A percentile compares a stretch with the other conserved stretches of the same genome.
Evolutionary conservation across 345 rosid species (phyloP).

Genomic region (Melastoma malabathricum): DNA sequence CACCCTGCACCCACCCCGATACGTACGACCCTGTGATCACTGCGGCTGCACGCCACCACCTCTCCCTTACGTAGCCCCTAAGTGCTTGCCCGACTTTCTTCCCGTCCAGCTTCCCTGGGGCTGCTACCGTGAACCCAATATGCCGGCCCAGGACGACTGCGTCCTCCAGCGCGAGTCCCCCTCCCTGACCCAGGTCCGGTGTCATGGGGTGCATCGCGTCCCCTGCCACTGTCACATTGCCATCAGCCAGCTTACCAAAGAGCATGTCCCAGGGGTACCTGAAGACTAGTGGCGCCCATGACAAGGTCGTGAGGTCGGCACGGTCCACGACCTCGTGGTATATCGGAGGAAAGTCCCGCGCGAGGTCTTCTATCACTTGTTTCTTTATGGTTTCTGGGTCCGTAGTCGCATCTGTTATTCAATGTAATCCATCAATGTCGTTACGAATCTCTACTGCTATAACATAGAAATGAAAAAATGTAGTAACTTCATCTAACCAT

Average conservation of each 20-base stretch:
- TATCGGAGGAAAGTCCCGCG: constrained; percentile 10
- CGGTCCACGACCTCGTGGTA: constrained; percentile 16
- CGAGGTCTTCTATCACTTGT: constrained; percentile 14
- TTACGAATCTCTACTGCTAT: too few species aligned
- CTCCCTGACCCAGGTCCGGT: constrained; percentile 40
- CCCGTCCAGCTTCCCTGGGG: background rate
- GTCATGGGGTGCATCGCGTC: constrained; percentile 53
- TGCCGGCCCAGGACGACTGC: constrained; percentile 27
- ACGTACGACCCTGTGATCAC: constrained; percentile 15
- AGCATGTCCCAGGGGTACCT: constrained; percentile 31
- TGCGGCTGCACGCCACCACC: constrained; percentile 20
- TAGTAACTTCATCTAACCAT: too few species aligned
- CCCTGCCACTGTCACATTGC: constrained; percentile 29
- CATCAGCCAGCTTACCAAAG: constrained; percentile 18
- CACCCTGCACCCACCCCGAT: constrained; percentile 27
- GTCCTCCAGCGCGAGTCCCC: constrained; percentile 27
- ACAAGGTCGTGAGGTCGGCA: constrained; percentile 16
- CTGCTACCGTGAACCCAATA: constrained; percentile 11
- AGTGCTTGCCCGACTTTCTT: constrained; percentile 10
- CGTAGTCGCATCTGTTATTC: constrained; percentile 5
- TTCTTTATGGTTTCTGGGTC: constrained; percentile 15
- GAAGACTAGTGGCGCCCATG: constrained; percentile 14
- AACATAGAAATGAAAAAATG: too few species aligned
- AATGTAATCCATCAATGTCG: too few species aligned
- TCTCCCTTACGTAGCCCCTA: constrained; percentile 14